Conservation (phyloP, 177 flowering plant species). For the Vitis hybrid region DNA sequence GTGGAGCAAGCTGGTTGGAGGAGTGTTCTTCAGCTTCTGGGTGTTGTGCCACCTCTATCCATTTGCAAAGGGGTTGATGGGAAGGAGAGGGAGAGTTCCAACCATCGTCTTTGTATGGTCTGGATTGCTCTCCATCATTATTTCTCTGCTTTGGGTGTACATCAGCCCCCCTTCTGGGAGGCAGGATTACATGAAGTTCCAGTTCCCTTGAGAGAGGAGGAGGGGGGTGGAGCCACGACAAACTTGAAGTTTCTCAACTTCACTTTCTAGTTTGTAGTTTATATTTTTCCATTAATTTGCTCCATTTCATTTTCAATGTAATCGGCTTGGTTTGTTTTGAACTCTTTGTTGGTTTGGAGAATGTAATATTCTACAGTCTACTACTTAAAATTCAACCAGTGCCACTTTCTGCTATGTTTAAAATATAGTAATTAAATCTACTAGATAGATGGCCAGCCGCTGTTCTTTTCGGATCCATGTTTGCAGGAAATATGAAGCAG, state of each 20-base stretch:
- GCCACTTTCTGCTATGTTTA: too few relatives aligned
- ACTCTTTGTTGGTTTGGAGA: neutral
- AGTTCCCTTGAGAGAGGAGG: slow-evolving; percentile 42
- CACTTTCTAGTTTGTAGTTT: slow-evolving; percentile 1
- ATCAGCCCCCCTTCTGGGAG: slow-evolving; percentile 61
- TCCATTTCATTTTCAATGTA: neutral
- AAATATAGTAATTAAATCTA: too few relatives aligned
- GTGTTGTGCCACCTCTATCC: slow-evolving; percentile 86
- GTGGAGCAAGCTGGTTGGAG: slow-evolving; percentile 93
- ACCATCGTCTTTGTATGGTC: slow-evolving; percentile 91
- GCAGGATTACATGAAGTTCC: slow-evolving; percentile 38
- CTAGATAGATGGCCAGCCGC: too few relatives aligned
- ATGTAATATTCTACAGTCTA: too few relatives aligned
- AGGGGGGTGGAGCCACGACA: neutral
- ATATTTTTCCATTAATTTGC: neutral
- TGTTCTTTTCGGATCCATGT: too few relatives aligned
- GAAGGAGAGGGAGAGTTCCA: slow-evolving; percentile 75
- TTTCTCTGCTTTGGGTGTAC: slow-evolving; percentile 80
- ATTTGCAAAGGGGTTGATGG: slow-evolving; percentile 92
- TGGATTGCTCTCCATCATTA: slow-evolving; percentile 64
- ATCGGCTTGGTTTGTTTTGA: too few relatives aligned
- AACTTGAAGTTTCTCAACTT: slow-evolving; percentile 28
- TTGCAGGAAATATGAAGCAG: too few relatives aligned
- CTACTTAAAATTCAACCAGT: too few relatives aligned
- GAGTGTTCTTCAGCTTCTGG: slow-evolving; percentile 96